Evolutionary conservation across 2,329 filamentous ascomycete genomes (phyloP), one percentile per base, ranked within the genome.

Genomic region (Exophiala phaeomuriformis): DNA sequence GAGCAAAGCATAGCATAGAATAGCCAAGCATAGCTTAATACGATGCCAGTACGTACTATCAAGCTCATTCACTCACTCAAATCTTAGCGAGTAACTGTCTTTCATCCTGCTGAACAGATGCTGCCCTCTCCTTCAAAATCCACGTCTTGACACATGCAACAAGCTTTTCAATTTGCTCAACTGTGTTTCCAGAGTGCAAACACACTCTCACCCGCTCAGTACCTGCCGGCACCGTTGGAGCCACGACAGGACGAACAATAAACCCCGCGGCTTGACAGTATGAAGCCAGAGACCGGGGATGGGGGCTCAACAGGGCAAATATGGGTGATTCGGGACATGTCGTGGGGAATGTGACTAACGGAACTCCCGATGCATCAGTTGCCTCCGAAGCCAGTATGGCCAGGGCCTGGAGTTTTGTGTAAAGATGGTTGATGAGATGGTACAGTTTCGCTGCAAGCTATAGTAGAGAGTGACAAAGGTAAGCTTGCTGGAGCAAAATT

Each of bases 161-260:
- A 27, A 87, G 64, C 0, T 70, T 73, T 3, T 82, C 73, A 0
- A 86, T 72, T 53, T 88, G 74, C 3, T 71, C 68, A 4, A 69
- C 55, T 0, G 79, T 83, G 57, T 88, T 88, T 0, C 77, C 80
- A 0, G 83, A 81, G 67, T 88, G 85, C 2, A 88, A 65, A 65
- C 84, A 87, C 0, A 88, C 72, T 5, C 85, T 71, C 0, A 88
- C 78, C 7, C 85, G 72, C 64, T 86, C 82, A 3, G 72, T 78
- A 0, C 84, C 83, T 1, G 65, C 67, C 0, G 83, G 82, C 1
- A 88, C 83, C 0, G 84, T 88, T 0, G 85, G 85, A 1, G 82
- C 75, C 53, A 87, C 81, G 10, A 88, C 85, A 0, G 83, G 76
- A 1, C 84, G 74, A 0, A 86, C 79, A 41, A 83, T 71, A 51